phyloP scores from a whole-genome alignment of 768 basidiomycete species.

The Auriscalpium microsporum region DNA sequence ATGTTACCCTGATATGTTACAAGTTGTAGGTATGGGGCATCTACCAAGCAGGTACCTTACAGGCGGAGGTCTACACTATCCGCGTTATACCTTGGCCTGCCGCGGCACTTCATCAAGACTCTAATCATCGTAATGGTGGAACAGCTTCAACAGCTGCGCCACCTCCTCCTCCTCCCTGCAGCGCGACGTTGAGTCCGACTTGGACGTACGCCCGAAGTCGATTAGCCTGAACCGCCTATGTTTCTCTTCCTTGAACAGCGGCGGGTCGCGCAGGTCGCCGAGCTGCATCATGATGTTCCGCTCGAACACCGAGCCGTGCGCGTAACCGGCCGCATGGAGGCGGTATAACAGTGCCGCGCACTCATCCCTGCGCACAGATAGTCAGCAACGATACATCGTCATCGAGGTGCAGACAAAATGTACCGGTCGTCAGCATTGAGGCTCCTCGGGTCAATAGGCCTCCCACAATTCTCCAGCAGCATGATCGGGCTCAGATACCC shows the following conservation, averaged over 20 bases:
- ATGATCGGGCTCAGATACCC: constrained; percentile 30
- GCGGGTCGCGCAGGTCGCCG: constrained; percentile 29
- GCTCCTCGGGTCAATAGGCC: constrained; percentile 21
- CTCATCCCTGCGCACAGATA: background rate
- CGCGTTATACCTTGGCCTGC: no score
- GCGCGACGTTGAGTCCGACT: background rate
- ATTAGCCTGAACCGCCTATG: constrained; percentile 36
- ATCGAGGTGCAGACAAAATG: background rate
- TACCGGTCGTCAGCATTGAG: constrained; percentile 22
- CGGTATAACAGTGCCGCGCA: constrained; percentile 31
- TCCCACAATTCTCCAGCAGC: constrained; percentile 40
- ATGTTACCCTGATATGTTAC: no score
- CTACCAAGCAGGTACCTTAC: no score
- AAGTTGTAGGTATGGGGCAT: no score
- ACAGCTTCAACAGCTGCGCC: no score
- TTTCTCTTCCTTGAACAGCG: constrained; percentile 17
- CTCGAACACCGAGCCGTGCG: constrained; percentile 32
- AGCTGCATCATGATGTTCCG: constrained; percentile 37
- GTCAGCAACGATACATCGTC: background rate
- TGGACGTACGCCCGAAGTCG: constrained; percentile 34
- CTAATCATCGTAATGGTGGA: no score
- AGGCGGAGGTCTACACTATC: no score
- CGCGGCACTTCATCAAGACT: no score
- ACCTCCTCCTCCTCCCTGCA: no score
- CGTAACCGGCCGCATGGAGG: constrained; percentile 30